phyloP scores from a whole-genome alignment of 2,329 filamentous ascomycete genomes.

The Pseudocercospora fuligena region DNA sequence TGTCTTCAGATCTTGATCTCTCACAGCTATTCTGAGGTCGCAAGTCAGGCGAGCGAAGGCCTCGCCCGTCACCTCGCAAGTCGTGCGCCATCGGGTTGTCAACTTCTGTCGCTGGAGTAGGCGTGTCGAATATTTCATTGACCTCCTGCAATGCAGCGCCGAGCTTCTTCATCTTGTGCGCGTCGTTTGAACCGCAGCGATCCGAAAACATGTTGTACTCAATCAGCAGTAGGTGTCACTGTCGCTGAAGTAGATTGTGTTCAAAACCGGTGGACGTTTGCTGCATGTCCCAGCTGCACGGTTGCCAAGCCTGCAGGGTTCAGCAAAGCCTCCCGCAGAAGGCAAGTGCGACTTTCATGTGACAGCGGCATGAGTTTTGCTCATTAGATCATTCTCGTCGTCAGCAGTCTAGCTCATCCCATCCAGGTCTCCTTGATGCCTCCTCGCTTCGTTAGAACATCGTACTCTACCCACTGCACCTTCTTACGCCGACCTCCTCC shows the following conservation, averaged over 20 bases:
- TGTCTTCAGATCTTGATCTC: slow-evolving; percentile 1
- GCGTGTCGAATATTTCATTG: neutral
- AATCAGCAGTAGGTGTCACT: neutral
- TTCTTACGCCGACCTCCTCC: slow-evolving; percentile 64
- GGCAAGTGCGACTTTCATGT: slow-evolving; percentile 11
- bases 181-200: neutral
- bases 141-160: neutral
- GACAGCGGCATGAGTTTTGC: neutral
- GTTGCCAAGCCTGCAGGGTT: slow-evolving; percentile 10
- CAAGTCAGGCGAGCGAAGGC: neutral
- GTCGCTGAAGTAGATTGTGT: neutral
- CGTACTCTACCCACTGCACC: slow-evolving; percentile 87
- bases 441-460: slow-evolving; percentile 65
- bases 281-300: neutral
- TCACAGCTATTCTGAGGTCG: slow-evolving; percentile 5
- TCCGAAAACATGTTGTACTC: neutral
- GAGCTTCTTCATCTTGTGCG: slow-evolving; percentile 2
- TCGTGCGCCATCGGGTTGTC: neutral
- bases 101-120: neutral
- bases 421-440: slow-evolving; percentile 63
- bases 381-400: neutral
- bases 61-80: neutral
- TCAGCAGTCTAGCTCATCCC: slow-evolving; percentile 21
- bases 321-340: neutral
- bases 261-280: neutral